Conservation (phyloP, 2,329 filamentous ascomycete genomes). For the Shiraia bambusicola region DNA sequence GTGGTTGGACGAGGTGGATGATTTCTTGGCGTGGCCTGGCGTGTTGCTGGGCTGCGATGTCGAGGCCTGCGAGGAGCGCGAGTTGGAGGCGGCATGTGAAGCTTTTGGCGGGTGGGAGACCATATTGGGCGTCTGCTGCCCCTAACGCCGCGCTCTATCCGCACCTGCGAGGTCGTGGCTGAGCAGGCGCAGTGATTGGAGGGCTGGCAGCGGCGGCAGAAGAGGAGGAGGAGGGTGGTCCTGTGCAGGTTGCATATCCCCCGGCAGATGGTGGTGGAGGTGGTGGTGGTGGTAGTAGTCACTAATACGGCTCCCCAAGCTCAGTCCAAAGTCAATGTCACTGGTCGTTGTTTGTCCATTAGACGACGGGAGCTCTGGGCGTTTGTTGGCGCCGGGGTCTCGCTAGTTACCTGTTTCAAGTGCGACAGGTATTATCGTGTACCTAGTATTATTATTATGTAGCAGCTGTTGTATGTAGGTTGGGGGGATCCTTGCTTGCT, state of each 20-base stretch:
- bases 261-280: conserved; percentile 3
- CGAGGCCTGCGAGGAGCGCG: conserved; percentile 28
- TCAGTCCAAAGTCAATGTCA: conserved; percentile 9
- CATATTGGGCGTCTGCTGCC: conserved; percentile 16
- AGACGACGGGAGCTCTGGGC: conserved; percentile 11
- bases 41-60: conserved; percentile 17
- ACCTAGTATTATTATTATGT: too few species aligned
- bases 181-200: conserved; percentile 11
- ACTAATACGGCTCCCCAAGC: too few species aligned
- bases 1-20: conserved; percentile 29
- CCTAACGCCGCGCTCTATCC: conserved; percentile 1
- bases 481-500: conserved; percentile 12
- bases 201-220: conserved; percentile 1
- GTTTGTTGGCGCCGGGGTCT: conserved; percentile 20
- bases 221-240: conserved; percentile 16
- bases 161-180: neutral
- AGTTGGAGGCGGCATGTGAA: conserved; percentile 24
- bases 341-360: conserved; percentile 22
- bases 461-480: conserved; percentile 26
- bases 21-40: conserved; percentile 35
- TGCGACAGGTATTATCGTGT: too few species aligned
- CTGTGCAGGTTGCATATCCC: conserved; percentile 26
- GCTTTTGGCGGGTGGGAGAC: conserved; percentile 29
- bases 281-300: conserved; percentile 2
- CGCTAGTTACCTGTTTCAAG: conserved; percentile 19